phyloP scores from a whole-genome alignment of 441 rosid genomes.

The Populus trichocarpa region DNA sequence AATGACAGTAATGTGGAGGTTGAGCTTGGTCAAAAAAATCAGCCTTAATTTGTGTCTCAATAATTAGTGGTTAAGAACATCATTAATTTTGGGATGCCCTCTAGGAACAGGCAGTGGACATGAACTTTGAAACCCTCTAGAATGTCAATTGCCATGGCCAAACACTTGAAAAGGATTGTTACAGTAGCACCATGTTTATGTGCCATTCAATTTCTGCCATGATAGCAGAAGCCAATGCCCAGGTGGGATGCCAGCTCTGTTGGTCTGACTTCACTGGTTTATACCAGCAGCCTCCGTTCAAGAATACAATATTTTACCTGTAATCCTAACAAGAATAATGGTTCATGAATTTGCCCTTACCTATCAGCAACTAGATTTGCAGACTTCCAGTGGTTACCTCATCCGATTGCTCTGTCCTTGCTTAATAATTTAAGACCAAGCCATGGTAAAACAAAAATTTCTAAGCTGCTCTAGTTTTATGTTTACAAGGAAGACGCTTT shows the following conservation, averaged over 20 bases:
- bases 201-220: too few species aligned
- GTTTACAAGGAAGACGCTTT: too few species aligned
- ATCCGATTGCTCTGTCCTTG: too few species aligned
- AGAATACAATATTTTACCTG: not conserved
- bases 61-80: not conserved
- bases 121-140: not conserved
- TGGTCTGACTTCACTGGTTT: too few species aligned
- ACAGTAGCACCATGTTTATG: too few species aligned
- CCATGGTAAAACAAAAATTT: not conserved
- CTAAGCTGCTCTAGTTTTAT: too few species aligned
- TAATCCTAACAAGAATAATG: not conserved
- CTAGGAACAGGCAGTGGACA: not conserved
- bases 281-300: not conserved
- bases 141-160: not conserved
- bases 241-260: too few species aligned
- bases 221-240: too few species aligned
- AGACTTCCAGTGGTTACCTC: not conserved
- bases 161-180: too few species aligned
- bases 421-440: not conserved
- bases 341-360: not conserved
- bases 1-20: conserved; percentile 17
- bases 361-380: not conserved
- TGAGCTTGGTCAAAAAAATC: not conserved
- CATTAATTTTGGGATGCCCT: not conserved
- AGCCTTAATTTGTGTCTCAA: not conserved